These are phyloP conservation scores for Termitomyces sp. DNA, from an alignment of 768 basidiomycete genomes.

Conservation along the genomic window DNA sequence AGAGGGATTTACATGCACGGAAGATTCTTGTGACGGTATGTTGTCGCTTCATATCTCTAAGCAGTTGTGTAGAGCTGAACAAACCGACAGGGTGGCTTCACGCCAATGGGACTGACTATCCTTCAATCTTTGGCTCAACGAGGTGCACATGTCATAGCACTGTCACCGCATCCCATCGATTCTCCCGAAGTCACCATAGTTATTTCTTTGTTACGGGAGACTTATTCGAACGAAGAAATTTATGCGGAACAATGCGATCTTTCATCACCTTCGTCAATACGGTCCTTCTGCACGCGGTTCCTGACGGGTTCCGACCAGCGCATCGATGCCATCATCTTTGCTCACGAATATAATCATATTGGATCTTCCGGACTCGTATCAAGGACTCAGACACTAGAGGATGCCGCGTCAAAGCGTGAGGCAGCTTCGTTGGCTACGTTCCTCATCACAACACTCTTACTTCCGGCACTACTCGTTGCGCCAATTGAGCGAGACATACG, in stretches of 20 bases:
- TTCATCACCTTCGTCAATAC: constrained; percentile 61
- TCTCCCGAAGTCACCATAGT: constrained; percentile 56
- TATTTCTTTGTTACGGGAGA: constrained; percentile 62
- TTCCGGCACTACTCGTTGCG: constrained; percentile 77
- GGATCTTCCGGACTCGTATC: constrained; percentile 41
- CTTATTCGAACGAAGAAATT: constrained; percentile 73
- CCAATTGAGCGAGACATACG: constrained; percentile 90
- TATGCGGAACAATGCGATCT: constrained; percentile 81
- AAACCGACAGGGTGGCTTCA: constrained; percentile 58
- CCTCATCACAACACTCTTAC: constrained; percentile 72
- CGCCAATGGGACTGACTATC: constrained; percentile 67
- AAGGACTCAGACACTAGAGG: constrained; percentile 15
- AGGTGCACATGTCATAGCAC: constrained; percentile 79
- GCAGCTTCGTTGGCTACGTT: constrained; percentile 67
- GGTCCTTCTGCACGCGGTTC: constrained; percentile 68
- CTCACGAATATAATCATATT: constrained; percentile 72
- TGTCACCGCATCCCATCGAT: constrained; percentile 59
- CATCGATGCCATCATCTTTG: constrained; percentile 77
- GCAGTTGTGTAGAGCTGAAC: neutral
- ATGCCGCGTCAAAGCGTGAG: constrained; percentile 41
- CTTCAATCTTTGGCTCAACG: constrained; percentile 65
- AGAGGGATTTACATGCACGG: constrained; percentile 73
- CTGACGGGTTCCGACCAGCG: constrained; percentile 62
- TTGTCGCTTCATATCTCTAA: constrained; percentile 5
- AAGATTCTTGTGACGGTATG: constrained; percentile 70